phyloP scores from a whole-genome alignment of 768 basidiomycete genomes.

The Mycena galopus region DNA sequence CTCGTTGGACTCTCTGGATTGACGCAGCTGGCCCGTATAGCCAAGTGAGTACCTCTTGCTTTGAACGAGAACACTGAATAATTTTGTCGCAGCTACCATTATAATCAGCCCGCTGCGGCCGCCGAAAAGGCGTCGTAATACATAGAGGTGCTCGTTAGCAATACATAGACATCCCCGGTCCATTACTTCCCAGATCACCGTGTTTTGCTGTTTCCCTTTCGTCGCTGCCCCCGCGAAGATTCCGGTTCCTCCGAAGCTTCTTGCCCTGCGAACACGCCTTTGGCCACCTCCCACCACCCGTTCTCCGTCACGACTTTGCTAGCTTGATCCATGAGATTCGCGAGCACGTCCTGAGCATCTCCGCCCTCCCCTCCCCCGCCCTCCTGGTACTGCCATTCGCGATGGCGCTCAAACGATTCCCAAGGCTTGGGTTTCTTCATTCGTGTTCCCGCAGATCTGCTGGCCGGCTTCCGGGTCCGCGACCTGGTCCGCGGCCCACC shows the following conservation, averaged over 20 bases:
- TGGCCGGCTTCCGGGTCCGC: constrained; percentile 38
- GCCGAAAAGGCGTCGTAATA: constrained; percentile 37
- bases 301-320: constrained; percentile 42
- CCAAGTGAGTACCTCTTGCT: constrained; percentile 61
- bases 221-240: constrained; percentile 23
- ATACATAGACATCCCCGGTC: constrained; percentile 19
- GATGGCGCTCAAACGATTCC: constrained; percentile 76
- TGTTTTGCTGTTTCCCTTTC: constrained; percentile 33
- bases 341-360: constrained; percentile 61
- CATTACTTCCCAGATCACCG: constrained; percentile 15
- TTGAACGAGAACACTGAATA: background rate
- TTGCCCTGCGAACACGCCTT: constrained; percentile 35
- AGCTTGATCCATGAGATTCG: constrained; percentile 54
- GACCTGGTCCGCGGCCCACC: constrained; percentile 42
- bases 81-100: constrained; percentile 45
- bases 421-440: constrained; percentile 62
- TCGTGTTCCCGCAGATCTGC: constrained; percentile 31
- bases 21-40: constrained; percentile 77
- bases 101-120: constrained; percentile 38
- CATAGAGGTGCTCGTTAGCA: background rate
- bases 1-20: constrained; percentile 82
- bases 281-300: constrained; percentile 50
- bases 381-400: constrained; percentile 67
- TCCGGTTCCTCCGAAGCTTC: constrained; percentile 5
- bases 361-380: constrained; percentile 43